Evolutionary conservation across 2,329 filamentous ascomycete species (phyloP), one percentile per base, ranked within the genome.

Genomic region (Xylaria sp.): DNA sequence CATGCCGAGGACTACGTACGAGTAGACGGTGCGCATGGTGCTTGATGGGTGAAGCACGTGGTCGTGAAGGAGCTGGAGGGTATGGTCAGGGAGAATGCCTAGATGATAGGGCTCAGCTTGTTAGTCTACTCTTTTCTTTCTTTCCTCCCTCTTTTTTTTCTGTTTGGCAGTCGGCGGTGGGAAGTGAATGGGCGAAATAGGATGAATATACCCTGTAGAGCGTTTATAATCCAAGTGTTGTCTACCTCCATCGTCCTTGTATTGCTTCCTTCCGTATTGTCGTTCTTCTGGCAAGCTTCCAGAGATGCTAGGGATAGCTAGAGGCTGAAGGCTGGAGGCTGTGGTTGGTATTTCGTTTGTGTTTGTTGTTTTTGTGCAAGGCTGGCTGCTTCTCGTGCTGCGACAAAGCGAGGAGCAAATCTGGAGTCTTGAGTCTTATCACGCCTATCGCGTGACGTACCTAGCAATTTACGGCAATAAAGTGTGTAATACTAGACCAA

Each of bases 31-130:
- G 70, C 83, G 83, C 15, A 86, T 67, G 7, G 83, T 81, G 5
- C 83, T 81, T 55, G 74, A 17, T 81, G 81, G 74, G 81, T 78
- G 62, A 55, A 87, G 78, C 65, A 86, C 72, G 77, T 87, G 79
- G 49, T 80, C 80, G 74, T 84, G 76, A 61, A 86, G 76, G 61
- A 81, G 76, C 59, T 79, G 77, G 68, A 80, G 76, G 57, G 81
- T 75, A 56, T 83, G 79, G n/a, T 84, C 78, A 39, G 83, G 81
- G 56, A 85, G 79, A 63, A 86, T 67, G 72, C 74, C 77, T 78
- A 66, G 10, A 17, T 59, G 25, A 13, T 53, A n/a, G 11, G 36
- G 17, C 17, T n/a, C 15, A 15, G 20, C 49, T 50, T 53, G 66
- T 65, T 55, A 45, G 66, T 55, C 27, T 20, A 7, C 6, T 11